These are phyloP conservation scores for Melaleuca alternifolia DNA, from an alignment of 345 rosid genomes.

Conservation along the genomic window DNA sequence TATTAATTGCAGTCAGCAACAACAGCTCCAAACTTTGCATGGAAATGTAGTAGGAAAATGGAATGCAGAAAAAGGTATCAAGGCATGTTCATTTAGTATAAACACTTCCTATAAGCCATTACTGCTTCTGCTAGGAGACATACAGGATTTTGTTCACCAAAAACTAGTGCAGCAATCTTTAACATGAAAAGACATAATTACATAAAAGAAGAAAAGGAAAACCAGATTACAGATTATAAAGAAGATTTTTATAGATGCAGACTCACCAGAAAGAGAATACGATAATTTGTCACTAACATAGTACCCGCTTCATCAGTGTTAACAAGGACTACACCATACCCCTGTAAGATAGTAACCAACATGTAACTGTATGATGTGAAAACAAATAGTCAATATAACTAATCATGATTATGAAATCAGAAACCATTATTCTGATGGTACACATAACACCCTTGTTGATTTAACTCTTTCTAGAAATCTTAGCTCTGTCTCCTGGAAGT, in stretches of 20 bases:
- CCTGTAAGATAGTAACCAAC: constrained; percentile 36
- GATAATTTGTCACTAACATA: constrained; percentile 79
- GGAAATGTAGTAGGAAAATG: neutral
- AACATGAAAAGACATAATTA: neutral
- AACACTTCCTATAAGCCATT: neutral
- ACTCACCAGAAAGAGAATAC: constrained; percentile 87
- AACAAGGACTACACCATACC: constrained; percentile 73
- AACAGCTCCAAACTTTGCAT: neutral
- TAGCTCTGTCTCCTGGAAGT: neutral
- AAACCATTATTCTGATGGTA: neutral
- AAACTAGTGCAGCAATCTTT: neutral
- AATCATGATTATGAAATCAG: neutral
- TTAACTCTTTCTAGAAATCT: neutral
- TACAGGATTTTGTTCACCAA: neutral
- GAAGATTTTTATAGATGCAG: neutral
- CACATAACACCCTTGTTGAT: neutral
- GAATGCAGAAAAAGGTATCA: neutral
- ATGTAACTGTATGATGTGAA: neutral
- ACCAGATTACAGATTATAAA: neutral
- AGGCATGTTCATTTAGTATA: neutral
- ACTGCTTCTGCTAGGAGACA: neutral
- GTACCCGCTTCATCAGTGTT: constrained; percentile 82
- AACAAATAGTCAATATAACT: neutral
- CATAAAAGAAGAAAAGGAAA: neutral
- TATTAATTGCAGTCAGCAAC: neutral